A percentile compares a stretch with the other conserved stretches of the same genome.
These are phyloP conservation scores for Lycium barbarum DNA, from an alignment of 257 asterid genomes.

Conservation along the genomic window DNA sequence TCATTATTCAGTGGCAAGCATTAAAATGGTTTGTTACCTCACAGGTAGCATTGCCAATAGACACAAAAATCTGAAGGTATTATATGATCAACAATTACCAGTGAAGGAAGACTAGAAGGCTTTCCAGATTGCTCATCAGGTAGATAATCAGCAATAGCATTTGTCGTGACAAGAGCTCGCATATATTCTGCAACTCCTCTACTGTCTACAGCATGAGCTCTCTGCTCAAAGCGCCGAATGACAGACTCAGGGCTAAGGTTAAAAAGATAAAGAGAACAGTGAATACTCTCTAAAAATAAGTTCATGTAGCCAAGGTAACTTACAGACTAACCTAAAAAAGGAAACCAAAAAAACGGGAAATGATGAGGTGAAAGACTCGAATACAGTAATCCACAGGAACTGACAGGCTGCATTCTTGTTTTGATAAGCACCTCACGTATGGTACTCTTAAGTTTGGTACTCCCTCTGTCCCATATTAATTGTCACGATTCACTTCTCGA, in stretches of 20 bases:
- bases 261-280: slow-evolving; percentile 31
- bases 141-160: slow-evolving; percentile 80
- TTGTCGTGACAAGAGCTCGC: slow-evolving; percentile 85
- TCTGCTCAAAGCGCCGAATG: slow-evolving; percentile 90
- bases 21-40: not conserved
- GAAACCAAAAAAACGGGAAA: not conserved
- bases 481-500: too few relatives aligned
- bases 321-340: not conserved
- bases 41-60: not conserved
- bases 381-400: not conserved
- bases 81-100: slow-evolving; percentile 57
- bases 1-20: not conserved
- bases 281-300: slow-evolving; percentile 35
- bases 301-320: slow-evolving; percentile 13
- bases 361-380: not conserved
- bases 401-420: not conserved
- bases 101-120: slow-evolving; percentile 88
- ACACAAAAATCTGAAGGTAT: slow-evolving; percentile 14
- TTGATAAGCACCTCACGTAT: not conserved
- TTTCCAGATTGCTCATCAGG: slow-evolving; percentile 97
- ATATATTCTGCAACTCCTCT: slow-evolving; percentile 91
- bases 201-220: slow-evolving; percentile 90
- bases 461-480: too few relatives aligned
- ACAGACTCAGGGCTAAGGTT: slow-evolving; percentile 84
- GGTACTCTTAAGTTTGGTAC: not conserved